phyloP scores from a whole-genome alignment of 2,329 filamentous ascomycete genomes.

The Paecilomyces variotii region DNA sequence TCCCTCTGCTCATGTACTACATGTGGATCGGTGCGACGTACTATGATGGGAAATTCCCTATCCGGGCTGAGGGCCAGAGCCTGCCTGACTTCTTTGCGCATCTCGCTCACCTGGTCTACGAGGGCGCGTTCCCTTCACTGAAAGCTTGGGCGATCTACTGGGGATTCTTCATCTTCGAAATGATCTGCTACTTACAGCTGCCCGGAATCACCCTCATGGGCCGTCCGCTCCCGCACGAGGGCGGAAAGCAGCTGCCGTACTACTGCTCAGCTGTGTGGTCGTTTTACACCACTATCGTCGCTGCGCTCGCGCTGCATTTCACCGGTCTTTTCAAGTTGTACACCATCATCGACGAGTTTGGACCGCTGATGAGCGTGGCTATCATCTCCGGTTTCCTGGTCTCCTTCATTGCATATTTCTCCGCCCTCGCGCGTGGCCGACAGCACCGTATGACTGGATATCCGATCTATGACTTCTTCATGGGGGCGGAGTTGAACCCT shows the following conservation, averaged over 20 bases:
- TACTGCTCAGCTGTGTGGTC: slow-evolving; percentile 87
- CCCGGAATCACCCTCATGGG: slow-evolving; percentile 84
- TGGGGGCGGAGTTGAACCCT: slow-evolving; percentile 81
- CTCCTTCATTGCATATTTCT: slow-evolving; percentile 76
- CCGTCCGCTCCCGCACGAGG: slow-evolving; percentile 74
- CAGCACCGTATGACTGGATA: slow-evolving; percentile 88
- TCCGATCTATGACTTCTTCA: slow-evolving; percentile 80
- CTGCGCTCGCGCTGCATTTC: slow-evolving; percentile 67
- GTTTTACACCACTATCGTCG: slow-evolving; percentile 75
- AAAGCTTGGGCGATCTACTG: slow-evolving; percentile 93
- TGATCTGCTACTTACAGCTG: slow-evolving; percentile 70
- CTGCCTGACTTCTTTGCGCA: slow-evolving; percentile 64
- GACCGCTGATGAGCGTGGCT: slow-evolving; percentile 82
- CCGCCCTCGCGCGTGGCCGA: slow-evolving; percentile 68
- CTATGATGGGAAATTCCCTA: slow-evolving; percentile 77
- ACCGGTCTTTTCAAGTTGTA: slow-evolving; percentile 82
- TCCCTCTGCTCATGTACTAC: slow-evolving; percentile 96
- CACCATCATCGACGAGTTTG: slow-evolving; percentile 91
- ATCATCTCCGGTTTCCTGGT: slow-evolving; percentile 86
- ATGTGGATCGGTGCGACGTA: slow-evolving; percentile 97
- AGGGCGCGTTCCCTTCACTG: slow-evolving; percentile 71
- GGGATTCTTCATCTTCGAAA: slow-evolving; percentile 82
- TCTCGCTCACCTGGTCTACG: slow-evolving; percentile 65
- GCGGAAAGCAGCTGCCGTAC: slow-evolving; percentile 81
- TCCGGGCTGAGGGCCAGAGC: slow-evolving; percentile 57